phyloP scores from a whole-genome alignment of 1,284 basidiomycete genomes.

The Puccinia polysora region DNA sequence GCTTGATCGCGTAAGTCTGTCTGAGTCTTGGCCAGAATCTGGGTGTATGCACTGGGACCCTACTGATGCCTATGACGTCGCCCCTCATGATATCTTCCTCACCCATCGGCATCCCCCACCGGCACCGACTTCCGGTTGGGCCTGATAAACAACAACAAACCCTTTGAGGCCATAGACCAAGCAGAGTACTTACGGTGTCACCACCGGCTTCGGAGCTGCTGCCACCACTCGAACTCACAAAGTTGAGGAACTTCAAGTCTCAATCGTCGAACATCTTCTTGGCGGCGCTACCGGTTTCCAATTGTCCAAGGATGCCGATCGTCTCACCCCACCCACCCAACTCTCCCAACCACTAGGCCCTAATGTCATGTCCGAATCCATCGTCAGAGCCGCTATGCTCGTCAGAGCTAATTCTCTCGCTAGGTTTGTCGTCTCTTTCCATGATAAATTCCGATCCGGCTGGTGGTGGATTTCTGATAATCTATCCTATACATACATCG shows the following conservation, averaged over 20 bases:
- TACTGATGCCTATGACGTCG: too few species aligned
- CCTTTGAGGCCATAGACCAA: slow-evolving; percentile 46
- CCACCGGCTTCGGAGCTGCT: slow-evolving; percentile 51
- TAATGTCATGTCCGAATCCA: slow-evolving; percentile 73
- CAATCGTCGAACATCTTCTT: slow-evolving; percentile 74
- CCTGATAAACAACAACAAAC: not conserved
- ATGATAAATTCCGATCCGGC: too few species aligned
- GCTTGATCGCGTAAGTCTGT: slow-evolving; percentile 9
- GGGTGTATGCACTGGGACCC: too few species aligned
- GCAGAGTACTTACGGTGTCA: slow-evolving; percentile 37
- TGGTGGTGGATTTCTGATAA: too few species aligned
- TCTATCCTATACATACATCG: too few species aligned
- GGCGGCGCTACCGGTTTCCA: slow-evolving; percentile 63
- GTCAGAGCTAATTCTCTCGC: slow-evolving; percentile 80
- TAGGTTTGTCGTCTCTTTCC: too few species aligned
- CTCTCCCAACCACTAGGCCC: slow-evolving; percentile 55
- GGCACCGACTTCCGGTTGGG: too few species aligned
- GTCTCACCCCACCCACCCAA: slow-evolving; percentile 10
- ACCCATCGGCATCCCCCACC: too few species aligned
- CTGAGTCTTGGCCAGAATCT: not conserved
- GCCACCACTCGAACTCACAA: slow-evolving; percentile 68
- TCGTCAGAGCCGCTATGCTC: slow-evolving; percentile 82
- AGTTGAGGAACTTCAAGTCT: slow-evolving; percentile 65
- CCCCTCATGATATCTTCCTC: too few species aligned
- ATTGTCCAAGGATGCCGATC: slow-evolving; percentile 49